Evolutionary conservation across 768 basidiomycete species (phyloP).

Genomic region (Lenzites betulinus): DNA sequence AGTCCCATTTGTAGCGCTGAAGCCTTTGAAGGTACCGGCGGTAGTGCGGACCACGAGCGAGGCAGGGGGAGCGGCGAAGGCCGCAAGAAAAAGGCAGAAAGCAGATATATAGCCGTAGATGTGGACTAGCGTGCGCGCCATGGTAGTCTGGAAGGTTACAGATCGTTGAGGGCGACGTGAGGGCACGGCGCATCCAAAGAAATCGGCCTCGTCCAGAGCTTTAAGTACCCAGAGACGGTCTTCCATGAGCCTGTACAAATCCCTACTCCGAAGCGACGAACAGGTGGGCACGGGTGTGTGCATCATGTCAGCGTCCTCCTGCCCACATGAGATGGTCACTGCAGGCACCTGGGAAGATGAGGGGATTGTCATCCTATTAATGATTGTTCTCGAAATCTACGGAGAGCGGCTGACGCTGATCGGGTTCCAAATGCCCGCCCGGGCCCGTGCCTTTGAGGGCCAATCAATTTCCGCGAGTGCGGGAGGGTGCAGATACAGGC

Average conservation of each 20-base stretch:
- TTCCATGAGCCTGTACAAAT: not conserved
- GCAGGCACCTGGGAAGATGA: not conserved
- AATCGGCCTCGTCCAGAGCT: not conserved
- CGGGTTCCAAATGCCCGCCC: not conserved
- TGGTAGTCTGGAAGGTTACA: not conserved
- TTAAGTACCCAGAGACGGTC: not conserved
- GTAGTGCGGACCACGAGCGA: conserved; percentile 20
- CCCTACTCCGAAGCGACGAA: not conserved
- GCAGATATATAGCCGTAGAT: not conserved
- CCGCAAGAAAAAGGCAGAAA: not conserved
- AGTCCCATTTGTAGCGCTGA: conserved; percentile 35
- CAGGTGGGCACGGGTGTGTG: not conserved
- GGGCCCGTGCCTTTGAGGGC: not conserved
- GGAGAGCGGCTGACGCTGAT: not conserved
- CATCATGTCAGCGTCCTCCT: not conserved
- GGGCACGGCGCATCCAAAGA: not conserved
- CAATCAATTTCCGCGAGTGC: too few relatives aligned
- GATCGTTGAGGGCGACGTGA: not conserved
- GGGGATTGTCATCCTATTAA: not conserved
- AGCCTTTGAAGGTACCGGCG: conserved; percentile 22
- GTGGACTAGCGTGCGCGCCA: too few relatives aligned
- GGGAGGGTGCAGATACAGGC: not conserved
- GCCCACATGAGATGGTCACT: conserved; percentile 7
- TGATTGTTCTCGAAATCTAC: conserved; percentile 1
- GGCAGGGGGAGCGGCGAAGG: not conserved